Base-by-base conservation (phyloP, 768 basidiomycete genomes). In the Rhodosporidiobolus sp. region DNA sequence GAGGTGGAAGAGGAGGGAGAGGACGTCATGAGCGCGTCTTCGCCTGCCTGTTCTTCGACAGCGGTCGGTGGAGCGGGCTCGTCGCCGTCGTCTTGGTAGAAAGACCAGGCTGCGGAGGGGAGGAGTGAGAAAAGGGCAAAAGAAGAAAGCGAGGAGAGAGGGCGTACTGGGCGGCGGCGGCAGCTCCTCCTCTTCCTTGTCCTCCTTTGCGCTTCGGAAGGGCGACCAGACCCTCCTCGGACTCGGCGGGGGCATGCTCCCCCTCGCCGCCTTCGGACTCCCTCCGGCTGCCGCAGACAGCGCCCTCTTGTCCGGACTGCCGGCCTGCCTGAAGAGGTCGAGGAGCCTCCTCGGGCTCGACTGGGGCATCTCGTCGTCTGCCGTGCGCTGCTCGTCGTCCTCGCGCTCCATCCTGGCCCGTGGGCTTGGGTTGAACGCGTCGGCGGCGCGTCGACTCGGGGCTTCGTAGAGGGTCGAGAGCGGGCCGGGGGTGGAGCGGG, bases 391-490 rank as follows among this genome's bases (percentile, higher is more conserved):
- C 9, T 30, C 48, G 55, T 69, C 64, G 24, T 68, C 72, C 60
- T 65, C 67, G 16, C 38, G 38, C 38, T 60, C 48, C 52, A 64
- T 45, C 52, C 60, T 45, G 17, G 38, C 32, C 17, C 63, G 46
- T 20, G 62, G 24, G 24, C 52, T 26, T 1, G 57, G 45, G 2
- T n/a, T 53, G 2, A 20, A 30, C 32, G 59, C 34, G 22, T 10
- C 19, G 24, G 7, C 38, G 38, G 38, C 38, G 38, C 38, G 38
- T 43, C n/a, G 48, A 8, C 54, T 26, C 5, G 67, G 54, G 8
- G 63, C 58, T 20, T 69, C 72, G 67, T 62, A 63, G 34, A 69
- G 58, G 3, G 67, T 65, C 12, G 53, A 3, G 28, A 69, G 59
- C 0, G 72, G 67, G 3, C 62, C 56, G 22, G 12, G 52, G 32